Evolutionary conservation across 139 green algal species (phyloP).

Genomic region (Auxenochlorella pyrenoidosa): DNA sequence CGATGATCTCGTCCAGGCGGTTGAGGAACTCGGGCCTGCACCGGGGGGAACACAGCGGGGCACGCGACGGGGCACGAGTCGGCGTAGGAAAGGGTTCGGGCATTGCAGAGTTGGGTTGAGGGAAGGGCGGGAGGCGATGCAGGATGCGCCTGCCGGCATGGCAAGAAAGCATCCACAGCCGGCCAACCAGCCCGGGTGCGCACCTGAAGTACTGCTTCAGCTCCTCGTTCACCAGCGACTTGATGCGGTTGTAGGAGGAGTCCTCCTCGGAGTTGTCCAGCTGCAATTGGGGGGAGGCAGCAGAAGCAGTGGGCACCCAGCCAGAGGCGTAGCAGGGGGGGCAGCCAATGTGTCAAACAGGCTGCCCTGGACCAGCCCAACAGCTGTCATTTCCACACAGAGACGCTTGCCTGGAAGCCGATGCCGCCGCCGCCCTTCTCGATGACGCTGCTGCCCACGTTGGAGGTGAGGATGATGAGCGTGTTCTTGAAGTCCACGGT

Average conservation of each 20-base stretch:
- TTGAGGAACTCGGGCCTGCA: conserved; percentile 98
- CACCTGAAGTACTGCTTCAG: conserved; percentile 98
- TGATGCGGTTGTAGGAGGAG: conserved; percentile 89
- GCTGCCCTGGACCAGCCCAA: too few species aligned
- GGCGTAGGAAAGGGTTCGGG: too few species aligned
- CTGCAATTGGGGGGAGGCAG: not conserved
- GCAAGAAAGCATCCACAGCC: too few species aligned
- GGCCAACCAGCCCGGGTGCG: too few species aligned
- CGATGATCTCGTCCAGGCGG: conserved; percentile 99
- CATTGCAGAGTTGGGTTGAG: too few species aligned
- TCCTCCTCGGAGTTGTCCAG: conserved; percentile 63
- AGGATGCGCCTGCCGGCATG: too few species aligned
- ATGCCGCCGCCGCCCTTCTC: conserved; percentile 94
- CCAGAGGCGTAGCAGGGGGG: too few species aligned
- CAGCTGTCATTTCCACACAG: too few species aligned
- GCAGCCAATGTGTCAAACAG: too few species aligned
- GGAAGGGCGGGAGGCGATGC: too few species aligned
- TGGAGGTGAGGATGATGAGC: conserved; percentile 99
- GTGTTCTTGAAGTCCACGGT: conserved; percentile 99
- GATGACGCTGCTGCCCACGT: conserved; percentile 96
- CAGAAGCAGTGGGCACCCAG: too few species aligned
- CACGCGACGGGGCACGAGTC: not conserved
- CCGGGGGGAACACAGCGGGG: not conserved
- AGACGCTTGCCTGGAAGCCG: conserved; percentile 70
- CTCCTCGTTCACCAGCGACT: conserved; percentile 98